Evolutionary conservation across 1,139 yeast genomes (phyloP).

Genomic region (Lodderomyces parapsilosis): DNA sequence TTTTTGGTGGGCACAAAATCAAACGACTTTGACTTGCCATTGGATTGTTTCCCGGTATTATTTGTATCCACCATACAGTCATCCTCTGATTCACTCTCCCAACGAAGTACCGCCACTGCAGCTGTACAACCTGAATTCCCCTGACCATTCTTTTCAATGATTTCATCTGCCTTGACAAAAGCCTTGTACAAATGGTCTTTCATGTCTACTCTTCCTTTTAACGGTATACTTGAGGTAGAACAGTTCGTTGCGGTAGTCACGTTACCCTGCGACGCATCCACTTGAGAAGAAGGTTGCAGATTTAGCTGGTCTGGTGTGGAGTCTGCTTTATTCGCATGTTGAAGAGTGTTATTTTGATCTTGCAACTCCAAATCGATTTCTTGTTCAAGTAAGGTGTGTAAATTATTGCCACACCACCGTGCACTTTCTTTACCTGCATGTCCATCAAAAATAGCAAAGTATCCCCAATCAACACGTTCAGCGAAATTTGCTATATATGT

Average conservation of each 20-base stretch:
- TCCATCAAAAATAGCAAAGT: conserved; percentile 95
- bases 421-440: conserved; percentile 96
- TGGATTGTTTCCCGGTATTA: conserved; percentile 2
- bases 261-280: no score
- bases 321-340: neutral
- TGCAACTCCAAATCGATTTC: conserved; percentile 33
- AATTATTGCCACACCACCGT: conserved; percentile 89
- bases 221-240: conserved; percentile 11
- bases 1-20: conserved; percentile 45
- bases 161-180: conserved; percentile 72
- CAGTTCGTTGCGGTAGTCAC: no score
- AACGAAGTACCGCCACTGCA: conserved; percentile 85
- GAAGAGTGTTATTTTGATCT: conserved; percentile 1
- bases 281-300: no score
- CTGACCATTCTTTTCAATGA: conserved; percentile 56
- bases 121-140: conserved; percentile 92
- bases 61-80: conserved; percentile 5
- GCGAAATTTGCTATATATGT: conserved; percentile 91
- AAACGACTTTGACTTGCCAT: conserved; percentile 18
- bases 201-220: conserved; percentile 31
- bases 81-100: conserved; percentile 50
- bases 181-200: conserved; percentile 56
- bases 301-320: no score
- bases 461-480: conserved; percentile 88
- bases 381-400: conserved; percentile 66